Conservation (phyloP, 176 grass and related monocot genomes). For the Oryza glaberrima region DNA sequence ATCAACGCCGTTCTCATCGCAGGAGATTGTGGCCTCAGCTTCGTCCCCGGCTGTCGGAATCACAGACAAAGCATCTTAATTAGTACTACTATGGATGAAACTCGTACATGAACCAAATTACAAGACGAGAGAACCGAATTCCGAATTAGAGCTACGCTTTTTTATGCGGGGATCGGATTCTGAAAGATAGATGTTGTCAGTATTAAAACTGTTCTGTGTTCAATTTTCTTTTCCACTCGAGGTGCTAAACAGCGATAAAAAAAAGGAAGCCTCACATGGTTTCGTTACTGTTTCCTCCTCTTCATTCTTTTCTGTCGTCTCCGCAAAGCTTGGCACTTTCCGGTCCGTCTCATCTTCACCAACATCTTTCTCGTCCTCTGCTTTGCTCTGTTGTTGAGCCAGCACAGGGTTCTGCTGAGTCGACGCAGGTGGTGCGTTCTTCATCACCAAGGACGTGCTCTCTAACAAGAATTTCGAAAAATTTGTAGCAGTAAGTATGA, state of each 20-base stretch:
- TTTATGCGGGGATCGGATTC: neutral
- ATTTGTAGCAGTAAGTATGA: neutral
- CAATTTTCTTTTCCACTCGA: neutral
- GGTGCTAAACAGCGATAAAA: neutral
- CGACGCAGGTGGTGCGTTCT: constrained; percentile 9
- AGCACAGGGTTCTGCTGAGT: neutral
- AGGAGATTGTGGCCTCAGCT: constrained; percentile 44
- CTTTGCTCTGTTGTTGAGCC: constrained; percentile 2
- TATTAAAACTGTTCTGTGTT: neutral
- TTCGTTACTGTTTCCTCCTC: neutral
- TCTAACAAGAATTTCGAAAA: constrained; percentile 6
- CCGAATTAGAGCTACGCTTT: neutral
- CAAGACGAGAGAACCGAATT: neutral
- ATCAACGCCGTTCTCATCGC: constrained; percentile 69
- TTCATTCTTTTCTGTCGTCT: neutral
- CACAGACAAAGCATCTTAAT: neutral
- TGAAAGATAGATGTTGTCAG: neutral
- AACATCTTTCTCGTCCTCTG: neutral
- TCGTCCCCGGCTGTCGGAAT: neutral
- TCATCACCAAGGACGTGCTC: constrained; percentile 50
- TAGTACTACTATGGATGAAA: neutral
- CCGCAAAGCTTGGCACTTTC: constrained; percentile 22
- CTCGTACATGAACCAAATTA: neutral
- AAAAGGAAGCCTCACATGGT: constrained; percentile 8
- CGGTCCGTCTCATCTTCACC: neutral